phyloP scores from a whole-genome alignment of 1,284 basidiomycete genomes.

The Leccinum subfulvum region DNA sequence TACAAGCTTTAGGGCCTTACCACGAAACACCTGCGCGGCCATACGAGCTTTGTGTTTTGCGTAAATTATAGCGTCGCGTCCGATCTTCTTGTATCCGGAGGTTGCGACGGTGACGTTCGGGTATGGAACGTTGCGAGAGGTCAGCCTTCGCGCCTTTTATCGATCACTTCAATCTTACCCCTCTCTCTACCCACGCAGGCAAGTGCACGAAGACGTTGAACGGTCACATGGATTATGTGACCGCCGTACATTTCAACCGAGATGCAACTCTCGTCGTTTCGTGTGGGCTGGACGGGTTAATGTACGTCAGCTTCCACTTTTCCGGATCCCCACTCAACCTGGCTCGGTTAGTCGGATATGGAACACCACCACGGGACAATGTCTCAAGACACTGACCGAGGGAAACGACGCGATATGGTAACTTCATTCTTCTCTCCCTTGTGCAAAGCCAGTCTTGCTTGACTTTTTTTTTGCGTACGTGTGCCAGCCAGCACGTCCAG shows the following conservation, averaged over 20 bases:
- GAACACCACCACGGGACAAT: constrained; percentile 91
- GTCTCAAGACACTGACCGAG: constrained; percentile 94
- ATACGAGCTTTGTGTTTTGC: constrained; percentile 89
- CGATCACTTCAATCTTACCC: neutral
- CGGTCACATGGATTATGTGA: constrained; percentile 94
- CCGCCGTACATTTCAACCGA: constrained; percentile 89
- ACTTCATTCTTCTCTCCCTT: constrained; percentile 36
- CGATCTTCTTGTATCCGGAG: constrained; percentile 87
- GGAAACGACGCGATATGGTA: constrained; percentile 86
- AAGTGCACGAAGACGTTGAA: constrained; percentile 81
- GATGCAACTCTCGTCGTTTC: constrained; percentile 92
- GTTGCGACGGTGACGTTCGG: constrained; percentile 88
- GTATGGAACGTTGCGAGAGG: constrained; percentile 89
- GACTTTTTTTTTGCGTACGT: neutral
- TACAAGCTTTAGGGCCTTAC: constrained; percentile 54
- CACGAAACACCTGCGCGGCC: constrained; percentile 70
- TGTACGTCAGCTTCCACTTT: constrained; percentile 66
- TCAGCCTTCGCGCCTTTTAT: constrained; percentile 25
- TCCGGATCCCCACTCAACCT: constrained; percentile 3
- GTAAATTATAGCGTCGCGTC: constrained; percentile 87
- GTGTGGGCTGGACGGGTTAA: constrained; percentile 88
- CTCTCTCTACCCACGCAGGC: constrained; percentile 41
- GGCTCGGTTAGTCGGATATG: constrained; percentile 76
- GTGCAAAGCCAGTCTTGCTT: neutral
- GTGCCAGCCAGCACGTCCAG: constrained; percentile 73